Base-by-base conservation (phyloP, 441 rosid species). In the Corymbia citriodora region DNA sequence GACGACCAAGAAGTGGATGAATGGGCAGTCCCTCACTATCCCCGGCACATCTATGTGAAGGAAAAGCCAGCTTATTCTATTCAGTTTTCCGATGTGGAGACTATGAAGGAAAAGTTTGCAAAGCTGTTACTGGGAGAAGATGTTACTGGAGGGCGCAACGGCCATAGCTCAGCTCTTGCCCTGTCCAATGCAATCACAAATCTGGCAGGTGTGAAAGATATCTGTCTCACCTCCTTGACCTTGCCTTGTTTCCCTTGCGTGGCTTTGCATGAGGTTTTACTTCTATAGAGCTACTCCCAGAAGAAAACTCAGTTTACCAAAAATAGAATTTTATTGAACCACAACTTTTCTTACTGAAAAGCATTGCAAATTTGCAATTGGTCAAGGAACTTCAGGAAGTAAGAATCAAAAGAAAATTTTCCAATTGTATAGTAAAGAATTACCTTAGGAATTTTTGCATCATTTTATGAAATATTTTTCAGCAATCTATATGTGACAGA, bases 71-170 rank as follows among this genome's bases (percentile, higher is more conserved):
- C 93, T 53, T 94, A 91, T 89, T 89, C 92, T n/a, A 74, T 93
- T 88, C 92, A 93, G 48, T 90, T 55, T 90, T 92, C 97, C 17
- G 99, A 97, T 92, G 94, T 96, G 88, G 98, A 97, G 92, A 93
- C 94, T 9, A 96, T 97, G 98, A 98, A 95, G 91, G 99, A 98
- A 92, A 95, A 92, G 89, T 98, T 98, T 89, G 94, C 98, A 8
- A 97, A 95, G 94, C 94, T 98, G 18, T 91, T 98, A 52, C 89
- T 98, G 72, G 99, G 99, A 3, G 99, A 96, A 91, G 99, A 98
- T 94, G 90, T 95, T 89, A 95, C 98, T 0, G 99, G 99, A 14
- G 99, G 99, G 49, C 86, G 94, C 88, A 92, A 95, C 15, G 99
- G 99, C 45, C 92, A 97, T 88, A 93, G 92, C 91, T 88, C 96